Percentiles rank a stretch among this genome's conserved stretches.
phyloP scores from a whole-genome alignment of 1,284 basidiomycete genomes.

The Ustilago trichophora region DNA sequence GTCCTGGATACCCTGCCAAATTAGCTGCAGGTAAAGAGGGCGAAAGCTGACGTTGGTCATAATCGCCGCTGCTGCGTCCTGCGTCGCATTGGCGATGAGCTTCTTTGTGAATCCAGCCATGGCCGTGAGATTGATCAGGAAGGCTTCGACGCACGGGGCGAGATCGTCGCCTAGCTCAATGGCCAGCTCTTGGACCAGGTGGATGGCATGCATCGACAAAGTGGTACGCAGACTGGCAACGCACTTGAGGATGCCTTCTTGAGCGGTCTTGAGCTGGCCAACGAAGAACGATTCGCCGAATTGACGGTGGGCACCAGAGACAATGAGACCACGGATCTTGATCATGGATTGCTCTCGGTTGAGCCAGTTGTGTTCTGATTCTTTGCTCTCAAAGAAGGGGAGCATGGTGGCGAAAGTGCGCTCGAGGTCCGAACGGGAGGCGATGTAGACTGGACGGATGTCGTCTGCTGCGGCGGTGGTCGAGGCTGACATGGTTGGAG shows the following conservation, averaged over 20 bases:
- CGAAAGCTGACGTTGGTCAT: slow-evolving; percentile 76
- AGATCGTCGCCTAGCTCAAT: slow-evolving; percentile 70
- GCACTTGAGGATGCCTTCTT: slow-evolving; percentile 87
- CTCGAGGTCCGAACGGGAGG: slow-evolving; percentile 84
- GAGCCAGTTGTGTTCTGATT: slow-evolving; percentile 96
- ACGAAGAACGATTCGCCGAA: slow-evolving; percentile 78
- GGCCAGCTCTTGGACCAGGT: slow-evolving; percentile 81
- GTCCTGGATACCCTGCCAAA: slow-evolving; percentile 80
- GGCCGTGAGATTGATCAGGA: slow-evolving; percentile 79
- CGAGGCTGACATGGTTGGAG: slow-evolving; percentile 14
- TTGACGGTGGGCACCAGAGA: slow-evolving; percentile 79
- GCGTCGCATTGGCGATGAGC: slow-evolving; percentile 85
- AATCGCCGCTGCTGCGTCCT: slow-evolving; percentile 76
- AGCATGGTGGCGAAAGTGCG: slow-evolving; percentile 81
- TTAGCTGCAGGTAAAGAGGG: slow-evolving; percentile 77
- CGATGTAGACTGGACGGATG: slow-evolving; percentile 73
- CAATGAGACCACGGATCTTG: slow-evolving; percentile 90
- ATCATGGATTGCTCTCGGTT: slow-evolving; percentile 81
- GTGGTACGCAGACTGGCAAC: slow-evolving; percentile 90
- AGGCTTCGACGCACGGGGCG: slow-evolving; percentile 70
- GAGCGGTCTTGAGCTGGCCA: slow-evolving; percentile 77
- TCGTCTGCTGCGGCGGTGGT: slow-evolving; percentile 43
- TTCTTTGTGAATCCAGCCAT: slow-evolving; percentile 97
- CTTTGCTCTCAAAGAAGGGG: slow-evolving; percentile 88
- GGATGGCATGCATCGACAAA: slow-evolving; percentile 81